Percentiles rank a stretch among this genome's conserved stretches.
Conservation (phyloP, 345 rosid genomes). For the Cardamine occulta region DNA sequence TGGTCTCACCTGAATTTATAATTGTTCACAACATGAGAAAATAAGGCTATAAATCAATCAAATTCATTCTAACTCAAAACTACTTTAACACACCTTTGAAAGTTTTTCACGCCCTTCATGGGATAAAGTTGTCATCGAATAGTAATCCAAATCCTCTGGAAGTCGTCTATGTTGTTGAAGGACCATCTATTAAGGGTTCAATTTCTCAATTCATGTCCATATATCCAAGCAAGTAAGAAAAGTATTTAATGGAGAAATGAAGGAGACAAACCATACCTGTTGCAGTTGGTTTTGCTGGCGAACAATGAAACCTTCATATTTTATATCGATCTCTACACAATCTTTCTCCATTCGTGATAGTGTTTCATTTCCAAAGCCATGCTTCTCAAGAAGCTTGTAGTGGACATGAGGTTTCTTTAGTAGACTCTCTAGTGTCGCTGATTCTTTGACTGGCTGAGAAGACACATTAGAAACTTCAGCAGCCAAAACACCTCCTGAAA, state of each 20-base stretch:
- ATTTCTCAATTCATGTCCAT: neutral
- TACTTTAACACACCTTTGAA: slow-evolving; percentile 70
- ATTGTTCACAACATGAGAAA: slow-evolving; percentile 15
- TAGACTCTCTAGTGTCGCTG: slow-evolving; percentile 80
- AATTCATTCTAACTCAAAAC: slow-evolving; percentile 13
- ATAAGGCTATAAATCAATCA: neutral
- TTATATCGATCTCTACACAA: slow-evolving; percentile 90
- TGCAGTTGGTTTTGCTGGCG: slow-evolving; percentile 84
- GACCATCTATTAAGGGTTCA: slow-evolving; percentile 61
- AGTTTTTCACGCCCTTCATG: slow-evolving; percentile 95
- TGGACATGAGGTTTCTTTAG: slow-evolving; percentile 92
- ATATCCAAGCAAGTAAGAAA: neutral
- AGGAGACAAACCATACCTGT: slow-evolving; percentile 57
- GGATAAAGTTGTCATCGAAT: slow-evolving; percentile 79
- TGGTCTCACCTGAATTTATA: slow-evolving; percentile 73
- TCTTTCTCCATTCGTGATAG: slow-evolving; percentile 78
- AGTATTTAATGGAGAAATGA: neutral
- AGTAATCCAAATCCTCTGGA: slow-evolving; percentile 87
- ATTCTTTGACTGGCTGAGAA: slow-evolving; percentile 82
- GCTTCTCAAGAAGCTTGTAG: slow-evolving; percentile 73
- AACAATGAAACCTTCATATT: slow-evolving; percentile 89
- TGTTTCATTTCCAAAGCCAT: slow-evolving; percentile 77
- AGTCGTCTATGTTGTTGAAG: slow-evolving; percentile 83
- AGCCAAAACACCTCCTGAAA: slow-evolving; percentile 83
- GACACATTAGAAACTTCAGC: slow-evolving; percentile 68